A percentile compares a stretch with the other conserved stretches of the same genome.
Conservation (phyloP, 345 rosid genomes). For the Viola odorata region DNA sequence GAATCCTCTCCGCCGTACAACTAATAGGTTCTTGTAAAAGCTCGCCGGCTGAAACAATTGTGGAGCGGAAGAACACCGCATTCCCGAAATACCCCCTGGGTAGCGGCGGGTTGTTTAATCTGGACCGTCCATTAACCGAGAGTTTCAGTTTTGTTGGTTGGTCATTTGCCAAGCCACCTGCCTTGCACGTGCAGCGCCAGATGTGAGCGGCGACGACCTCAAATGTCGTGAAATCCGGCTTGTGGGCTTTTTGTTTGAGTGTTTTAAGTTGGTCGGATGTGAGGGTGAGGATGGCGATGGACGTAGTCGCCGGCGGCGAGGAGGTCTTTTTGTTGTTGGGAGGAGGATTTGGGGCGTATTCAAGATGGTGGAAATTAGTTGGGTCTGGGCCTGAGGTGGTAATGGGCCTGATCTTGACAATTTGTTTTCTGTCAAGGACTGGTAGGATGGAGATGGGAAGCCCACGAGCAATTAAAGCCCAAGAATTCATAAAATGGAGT, state of each 20-base stretch:
- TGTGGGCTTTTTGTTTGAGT: conserved; percentile 14
- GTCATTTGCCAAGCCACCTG: conserved; percentile 17
- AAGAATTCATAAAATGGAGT: conserved; percentile 18
- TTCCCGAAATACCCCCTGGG: conserved; percentile 44
- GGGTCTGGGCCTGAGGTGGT: conserved; percentile 11
- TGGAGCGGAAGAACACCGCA: conserved; percentile 27
- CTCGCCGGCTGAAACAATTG: conserved; percentile 11
- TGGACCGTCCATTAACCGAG: conserved; percentile 32
- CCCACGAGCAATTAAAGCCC: conserved; percentile 27
- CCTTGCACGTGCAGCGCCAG: conserved; percentile 29
- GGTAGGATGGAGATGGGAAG: conserved; percentile 7
- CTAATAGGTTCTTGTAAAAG: conserved; percentile 25
- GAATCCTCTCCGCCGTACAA: conserved; percentile 25
- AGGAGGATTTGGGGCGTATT: conserved; percentile 20
- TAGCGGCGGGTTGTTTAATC: conserved; percentile 30
- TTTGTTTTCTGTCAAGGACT: conserved; percentile 2
- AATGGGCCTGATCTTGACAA: background rate
- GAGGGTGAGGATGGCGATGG: conserved; percentile 9
- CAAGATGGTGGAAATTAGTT: conserved; percentile 18
- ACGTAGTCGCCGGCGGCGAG: background rate
- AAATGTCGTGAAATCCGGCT: conserved; percentile 8
- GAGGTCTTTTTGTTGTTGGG: background rate
- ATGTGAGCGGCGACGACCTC: conserved; percentile 21
- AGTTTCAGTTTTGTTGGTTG: conserved; percentile 17
- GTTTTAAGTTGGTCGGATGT: conserved; percentile 13